Conservation (phyloP, 805 yeast species). For the Metschnikowia proteae region DNA sequence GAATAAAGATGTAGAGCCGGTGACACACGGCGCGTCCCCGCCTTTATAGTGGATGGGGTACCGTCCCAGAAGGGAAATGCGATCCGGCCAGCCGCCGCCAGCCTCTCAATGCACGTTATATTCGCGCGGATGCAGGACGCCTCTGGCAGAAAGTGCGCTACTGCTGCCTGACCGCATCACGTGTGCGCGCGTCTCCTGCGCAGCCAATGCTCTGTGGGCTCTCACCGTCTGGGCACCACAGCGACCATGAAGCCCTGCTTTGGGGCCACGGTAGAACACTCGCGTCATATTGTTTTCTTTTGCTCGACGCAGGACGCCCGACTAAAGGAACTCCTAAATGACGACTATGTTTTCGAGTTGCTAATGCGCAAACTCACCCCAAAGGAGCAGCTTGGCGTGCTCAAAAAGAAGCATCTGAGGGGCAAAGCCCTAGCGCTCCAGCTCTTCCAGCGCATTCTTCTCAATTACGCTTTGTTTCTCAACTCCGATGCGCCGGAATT, state of each 20-base stretch:
- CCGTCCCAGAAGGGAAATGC: neutral
- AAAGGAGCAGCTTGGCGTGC: conserved; percentile 38
- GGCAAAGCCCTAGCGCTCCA: conserved; percentile 40
- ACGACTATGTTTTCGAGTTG: conserved; percentile 46
- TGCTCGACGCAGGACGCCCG: conserved; percentile 14
- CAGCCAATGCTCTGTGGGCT: too few relatives aligned
- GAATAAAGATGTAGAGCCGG: neutral
- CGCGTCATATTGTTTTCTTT: conserved; percentile 3
- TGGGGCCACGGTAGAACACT: neutral
- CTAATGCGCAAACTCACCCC: conserved; percentile 46
- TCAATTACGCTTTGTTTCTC: conserved; percentile 29
- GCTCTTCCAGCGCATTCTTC: conserved; percentile 43
- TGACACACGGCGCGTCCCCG: neutral
- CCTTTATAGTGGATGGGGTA: neutral
- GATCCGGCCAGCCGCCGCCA: conserved; percentile 1
- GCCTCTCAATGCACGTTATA: neutral
- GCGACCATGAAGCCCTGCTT: neutral
- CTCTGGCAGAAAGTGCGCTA: neutral
- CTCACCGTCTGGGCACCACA: too few relatives aligned
- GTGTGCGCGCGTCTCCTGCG: neutral
- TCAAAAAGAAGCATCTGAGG: conserved; percentile 32
- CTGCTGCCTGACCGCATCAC: neutral
- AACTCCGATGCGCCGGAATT: conserved; percentile 9
- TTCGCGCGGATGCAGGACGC: neutral
- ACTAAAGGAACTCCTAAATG: conserved; percentile 10